Conservation (phyloP, 768 basidiomycete species). For the Hypholoma fasciculare region DNA sequence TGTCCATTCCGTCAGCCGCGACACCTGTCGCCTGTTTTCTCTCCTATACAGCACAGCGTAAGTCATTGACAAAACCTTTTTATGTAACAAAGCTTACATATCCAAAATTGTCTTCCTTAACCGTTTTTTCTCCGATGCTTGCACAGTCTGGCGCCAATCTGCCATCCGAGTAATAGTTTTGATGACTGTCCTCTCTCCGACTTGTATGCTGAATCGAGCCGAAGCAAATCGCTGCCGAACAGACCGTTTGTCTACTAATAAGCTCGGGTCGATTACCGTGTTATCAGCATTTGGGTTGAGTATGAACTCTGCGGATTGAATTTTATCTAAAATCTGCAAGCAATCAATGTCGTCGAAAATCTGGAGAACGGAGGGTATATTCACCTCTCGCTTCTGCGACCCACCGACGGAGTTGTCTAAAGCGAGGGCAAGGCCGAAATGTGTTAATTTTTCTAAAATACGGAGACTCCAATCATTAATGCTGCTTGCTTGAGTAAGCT, state of each 20-base stretch:
- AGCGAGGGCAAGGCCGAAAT: conserved; percentile 68
- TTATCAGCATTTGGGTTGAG: conserved; percentile 49
- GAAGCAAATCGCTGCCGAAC: conserved; percentile 55
- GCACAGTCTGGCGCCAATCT: conserved; percentile 74
- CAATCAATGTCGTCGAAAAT: background rate
- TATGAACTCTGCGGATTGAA: conserved; percentile 52
- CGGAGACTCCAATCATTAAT: conserved; percentile 48
- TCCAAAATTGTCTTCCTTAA: conserved; percentile 73
- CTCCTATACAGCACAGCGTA: conserved; percentile 44
- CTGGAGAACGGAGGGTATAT: conserved; percentile 1
- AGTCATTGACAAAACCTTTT: background rate
- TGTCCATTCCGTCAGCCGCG: conserved; percentile 60
- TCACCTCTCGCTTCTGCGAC: conserved; percentile 74
- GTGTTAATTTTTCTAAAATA: conserved; percentile 68
- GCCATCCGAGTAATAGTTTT: conserved; percentile 63
- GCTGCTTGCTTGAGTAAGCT: conserved; percentile 33
- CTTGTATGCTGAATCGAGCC: conserved; percentile 59
- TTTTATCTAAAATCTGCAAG: conserved; percentile 54
- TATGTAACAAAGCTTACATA: conserved; percentile 43
- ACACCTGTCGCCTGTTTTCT: conserved; percentile 73
- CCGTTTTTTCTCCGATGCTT: conserved; percentile 68
- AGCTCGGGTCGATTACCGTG: conserved; percentile 51
- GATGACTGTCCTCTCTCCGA: conserved; percentile 61
- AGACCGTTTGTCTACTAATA: conserved; percentile 53
- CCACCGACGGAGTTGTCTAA: conserved; percentile 61